Base-by-base conservation (phyloP, 139 green algal genomes). In the Limnomonas spitsbergensis region DNA sequence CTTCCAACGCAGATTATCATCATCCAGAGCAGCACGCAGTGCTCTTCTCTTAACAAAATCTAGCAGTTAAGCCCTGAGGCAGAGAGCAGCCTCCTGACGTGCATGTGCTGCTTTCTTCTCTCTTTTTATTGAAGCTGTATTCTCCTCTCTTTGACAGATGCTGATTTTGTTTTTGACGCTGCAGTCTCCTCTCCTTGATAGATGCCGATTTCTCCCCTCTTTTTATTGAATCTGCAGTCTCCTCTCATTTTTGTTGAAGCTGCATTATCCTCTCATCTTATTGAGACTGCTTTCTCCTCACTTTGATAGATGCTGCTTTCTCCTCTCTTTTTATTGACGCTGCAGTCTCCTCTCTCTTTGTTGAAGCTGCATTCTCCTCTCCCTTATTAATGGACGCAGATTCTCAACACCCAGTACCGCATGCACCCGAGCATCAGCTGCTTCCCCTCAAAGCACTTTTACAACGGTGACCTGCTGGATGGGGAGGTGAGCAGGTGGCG, bases 391-490 rank as follows among this genome's bases (percentile, higher is more conserved):
- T n/a, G n/a, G n/a, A n/a, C 82, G 37, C 82, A 77, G 67, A 78
- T 88, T 24, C 77, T 88, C 20, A 47, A 88, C 83, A 85, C 77
- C 26, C 83, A 88, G 77, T 84, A 85, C 86, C 89, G 95, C 72
- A 98, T 98, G 95, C 91, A 98, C 81, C 94, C 95, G 3, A 74
- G 75, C 32, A 98, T 98, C 80, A 86, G 90, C 40, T 35, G 69
- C 76, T 98, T 97, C 81, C 92, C 93, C 4, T 94, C 88, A 1
- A 40, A 67, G 2, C 84, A 92, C 79, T 98, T 98, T 75, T 98
- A 98, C 77, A 27, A 84, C 1, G 88, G 89, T 27, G 35, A 75
- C 0, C 86, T 98, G 36, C 79, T 82, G 61, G 90, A 97, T 69
- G 93, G 88, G 0, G 80, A 89, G 80, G 84, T 93, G 71, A n/a